phyloP scores from a whole-genome alignment of 2,329 filamentous ascomycete genomes.

The Sclerotinia glacialis region DNA sequence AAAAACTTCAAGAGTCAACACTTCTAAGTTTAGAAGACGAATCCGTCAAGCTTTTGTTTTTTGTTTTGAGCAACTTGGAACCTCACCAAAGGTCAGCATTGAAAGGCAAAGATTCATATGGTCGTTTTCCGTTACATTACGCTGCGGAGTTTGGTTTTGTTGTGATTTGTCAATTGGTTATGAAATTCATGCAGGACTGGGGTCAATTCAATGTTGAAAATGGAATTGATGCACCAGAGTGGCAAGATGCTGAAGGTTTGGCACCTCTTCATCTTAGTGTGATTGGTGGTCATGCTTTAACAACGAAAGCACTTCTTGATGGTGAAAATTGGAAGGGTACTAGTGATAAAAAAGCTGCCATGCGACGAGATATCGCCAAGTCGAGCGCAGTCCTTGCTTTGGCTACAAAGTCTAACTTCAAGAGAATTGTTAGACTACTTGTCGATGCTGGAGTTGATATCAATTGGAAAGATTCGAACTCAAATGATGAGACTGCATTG shows the following conservation, averaged over 20 bases:
- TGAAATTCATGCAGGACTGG: slow-evolving; percentile 87
- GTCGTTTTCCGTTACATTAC: slow-evolving; percentile 85
- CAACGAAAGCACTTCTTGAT: slow-evolving; percentile 75
- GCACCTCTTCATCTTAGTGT: slow-evolving; percentile 90
- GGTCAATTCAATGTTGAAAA: slow-evolving; percentile 77
- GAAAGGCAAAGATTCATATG: slow-evolving; percentile 69
- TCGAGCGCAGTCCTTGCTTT: slow-evolving; percentile 85
- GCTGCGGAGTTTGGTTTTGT: slow-evolving; percentile 93
- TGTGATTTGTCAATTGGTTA: slow-evolving; percentile 82
- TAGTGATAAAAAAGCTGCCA: slow-evolving; percentile 58
- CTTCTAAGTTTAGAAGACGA: slow-evolving; percentile 69
- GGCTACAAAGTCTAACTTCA: slow-evolving; percentile 84
- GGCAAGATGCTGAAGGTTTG: slow-evolving; percentile 91
- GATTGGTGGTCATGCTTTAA: slow-evolving; percentile 83
- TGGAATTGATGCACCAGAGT: slow-evolving; percentile 81
- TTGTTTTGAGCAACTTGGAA: slow-evolving; percentile 64
- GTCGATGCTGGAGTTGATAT: slow-evolving; percentile 89
- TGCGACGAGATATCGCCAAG: slow-evolving; percentile 69
- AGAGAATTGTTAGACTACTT: slow-evolving; percentile 78
- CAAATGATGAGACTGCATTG: slow-evolving; percentile 80
- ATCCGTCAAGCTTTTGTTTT: slow-evolving; percentile 64
- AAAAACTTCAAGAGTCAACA: slow-evolving; percentile 65
- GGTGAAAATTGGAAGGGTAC: slow-evolving; percentile 72
- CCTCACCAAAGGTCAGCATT: slow-evolving; percentile 67
- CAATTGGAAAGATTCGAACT: slow-evolving; percentile 77